Evolutionary conservation across 305 asterid species (phyloP), one percentile per base, ranked within the genome.

Genomic region (Solanum chacoense): DNA sequence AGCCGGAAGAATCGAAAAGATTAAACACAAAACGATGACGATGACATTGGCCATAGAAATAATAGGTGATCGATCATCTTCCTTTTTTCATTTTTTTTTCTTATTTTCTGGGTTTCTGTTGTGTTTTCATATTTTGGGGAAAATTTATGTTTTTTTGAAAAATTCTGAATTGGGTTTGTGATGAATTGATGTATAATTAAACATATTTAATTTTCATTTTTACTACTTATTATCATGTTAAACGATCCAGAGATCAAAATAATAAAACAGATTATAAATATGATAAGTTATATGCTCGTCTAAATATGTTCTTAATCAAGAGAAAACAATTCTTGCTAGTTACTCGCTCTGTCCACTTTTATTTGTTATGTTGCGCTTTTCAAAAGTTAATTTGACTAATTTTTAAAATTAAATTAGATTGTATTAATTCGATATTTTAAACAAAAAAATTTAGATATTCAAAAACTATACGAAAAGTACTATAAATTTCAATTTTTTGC

Each of bases 351-450:
- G n/a, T 16, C 65, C 65, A 16, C 3, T 16, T 50, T 50, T 50
- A 50, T 45, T 45, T 16, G 63, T 14, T 50, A 50, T 2, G 8
- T 50, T 50, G 3, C 3, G 9, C 0, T 50, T 50, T 50, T 50
- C 0, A 0, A 50, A 50, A 14, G 63, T 45, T 1, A 16, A 45
- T 14, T 42, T 45, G 3, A 14, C 0, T 45, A 14, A 11, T 45
- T 45, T 45, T 14, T 5, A 45, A 45, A 45, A 1, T 45, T 45
- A 45, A 45, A 45, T 45, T 45, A 45, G 1, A 14, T 45, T 14
- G 0, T 2, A 45, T 45, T 45, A 45, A 45, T 2, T 45, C 8
- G 1, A 45, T 14, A 45, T 14, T 45, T 16, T 45, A 14, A 16
- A 16, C 8, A 45, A 50, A 50, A 50, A 2, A 14, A 13, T 2